Evolutionary conservation across 176 grass and related monocot genomes (phyloP).

Genomic region (Thinopyrum elongatum): DNA sequence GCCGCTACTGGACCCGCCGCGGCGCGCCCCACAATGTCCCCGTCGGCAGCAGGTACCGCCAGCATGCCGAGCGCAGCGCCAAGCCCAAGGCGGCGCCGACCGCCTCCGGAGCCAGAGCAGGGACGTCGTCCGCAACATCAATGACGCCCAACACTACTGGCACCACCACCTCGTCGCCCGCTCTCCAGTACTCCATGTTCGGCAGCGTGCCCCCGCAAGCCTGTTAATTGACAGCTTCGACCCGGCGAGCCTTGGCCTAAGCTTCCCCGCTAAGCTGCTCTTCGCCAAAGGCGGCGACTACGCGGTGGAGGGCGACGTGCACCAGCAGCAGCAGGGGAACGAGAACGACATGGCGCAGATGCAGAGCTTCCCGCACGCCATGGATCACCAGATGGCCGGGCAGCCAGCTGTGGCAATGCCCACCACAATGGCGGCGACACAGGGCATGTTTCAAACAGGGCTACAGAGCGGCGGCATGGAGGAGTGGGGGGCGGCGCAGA

Average conservation of each 20-base stretch:
- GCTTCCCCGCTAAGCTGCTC: neutral
- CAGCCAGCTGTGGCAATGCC: too few relatives aligned
- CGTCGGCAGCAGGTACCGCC: slow-evolving; percentile 39
- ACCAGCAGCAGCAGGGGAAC: too few relatives aligned
- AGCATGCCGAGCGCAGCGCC: slow-evolving; percentile 20
- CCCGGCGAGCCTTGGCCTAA: neutral
- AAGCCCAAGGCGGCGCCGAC: neutral
- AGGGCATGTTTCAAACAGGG: too few relatives aligned
- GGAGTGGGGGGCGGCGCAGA: neutral
- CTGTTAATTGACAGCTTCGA: slow-evolving; percentile 12
- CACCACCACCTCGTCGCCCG: neutral
- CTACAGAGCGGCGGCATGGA: neutral
- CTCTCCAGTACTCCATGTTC: neutral
- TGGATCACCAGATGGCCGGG: too few relatives aligned
- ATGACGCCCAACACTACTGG: neutral
- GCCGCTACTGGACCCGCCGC: too few relatives aligned
- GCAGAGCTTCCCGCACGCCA: too few relatives aligned
- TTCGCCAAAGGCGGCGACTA: neutral
- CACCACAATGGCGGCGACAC: too few relatives aligned
- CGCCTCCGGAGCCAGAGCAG: neutral
- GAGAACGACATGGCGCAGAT: too few relatives aligned
- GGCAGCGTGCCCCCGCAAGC: neutral
- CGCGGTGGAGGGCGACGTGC: too few relatives aligned
- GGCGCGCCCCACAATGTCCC: too few relatives aligned
- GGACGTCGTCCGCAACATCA: neutral